A percentile compares a stretch with the other conserved stretches of the same genome.
These are phyloP conservation scores for Penicillium nucicola DNA, from an alignment of 495 filamentous ascomycete species.

Conservation along the genomic window DNA sequence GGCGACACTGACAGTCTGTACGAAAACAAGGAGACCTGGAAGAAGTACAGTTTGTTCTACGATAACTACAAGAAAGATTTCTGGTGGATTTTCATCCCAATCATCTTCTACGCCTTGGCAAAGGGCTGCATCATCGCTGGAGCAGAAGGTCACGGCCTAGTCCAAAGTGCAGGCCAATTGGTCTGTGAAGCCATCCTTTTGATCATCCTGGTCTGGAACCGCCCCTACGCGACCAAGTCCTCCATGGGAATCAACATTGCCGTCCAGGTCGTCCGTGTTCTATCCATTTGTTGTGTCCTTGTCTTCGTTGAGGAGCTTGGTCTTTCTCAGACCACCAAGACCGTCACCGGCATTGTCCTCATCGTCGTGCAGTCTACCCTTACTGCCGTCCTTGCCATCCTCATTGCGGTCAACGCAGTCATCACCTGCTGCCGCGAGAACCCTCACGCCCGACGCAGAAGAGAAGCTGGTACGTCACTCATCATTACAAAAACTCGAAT, in stretches of 20 bases:
- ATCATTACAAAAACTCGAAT: background rate
- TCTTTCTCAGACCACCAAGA: constrained; percentile 91
- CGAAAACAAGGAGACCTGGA: constrained; percentile 87
- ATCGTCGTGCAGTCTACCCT: constrained; percentile 86
- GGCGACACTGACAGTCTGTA: constrained; percentile 74
- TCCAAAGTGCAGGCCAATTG: constrained; percentile 75
- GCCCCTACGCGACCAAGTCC: constrained; percentile 80
- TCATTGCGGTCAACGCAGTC: constrained; percentile 88
- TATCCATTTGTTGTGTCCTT: constrained; percentile 85
- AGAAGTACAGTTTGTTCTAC: constrained; percentile 96
- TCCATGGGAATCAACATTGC: constrained; percentile 91
- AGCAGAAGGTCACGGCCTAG: constrained; percentile 80
- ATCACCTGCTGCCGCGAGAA: constrained; percentile 80
- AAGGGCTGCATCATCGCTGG: constrained; percentile 86
- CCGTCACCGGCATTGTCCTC: constrained; percentile 82
- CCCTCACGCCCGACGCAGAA: constrained; percentile 79
- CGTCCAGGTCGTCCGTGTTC: constrained; percentile 90
- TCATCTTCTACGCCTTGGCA: constrained; percentile 88
- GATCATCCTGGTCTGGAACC: constrained; percentile 72
- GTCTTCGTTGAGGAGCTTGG: constrained; percentile 93
- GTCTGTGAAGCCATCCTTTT: constrained; percentile 73
- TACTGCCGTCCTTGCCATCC: constrained; percentile 78
- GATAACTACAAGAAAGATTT: constrained; percentile 88
- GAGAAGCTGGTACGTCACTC: constrained; percentile 71
- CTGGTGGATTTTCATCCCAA: constrained; percentile 95